Evolutionary conservation across 1,284 basidiomycete species (phyloP).

Genomic region (Abortiporus biennis): DNA sequence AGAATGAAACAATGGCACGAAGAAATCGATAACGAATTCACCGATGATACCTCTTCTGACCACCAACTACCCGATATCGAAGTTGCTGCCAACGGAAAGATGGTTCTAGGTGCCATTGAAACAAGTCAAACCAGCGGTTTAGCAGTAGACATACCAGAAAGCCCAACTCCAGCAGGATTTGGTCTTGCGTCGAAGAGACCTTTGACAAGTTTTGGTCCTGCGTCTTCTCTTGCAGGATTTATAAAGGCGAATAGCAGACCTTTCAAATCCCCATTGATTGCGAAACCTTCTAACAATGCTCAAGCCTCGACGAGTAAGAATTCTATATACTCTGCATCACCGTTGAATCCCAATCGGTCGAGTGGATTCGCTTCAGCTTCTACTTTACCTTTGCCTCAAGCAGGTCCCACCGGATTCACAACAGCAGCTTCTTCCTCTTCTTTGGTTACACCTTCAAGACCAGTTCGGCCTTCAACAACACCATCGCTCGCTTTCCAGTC

Average conservation of each 20-base stretch:
- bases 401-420: slow-evolving; percentile 5
- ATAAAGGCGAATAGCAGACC: slow-evolving; percentile 32
- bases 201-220: slow-evolving; percentile 6
- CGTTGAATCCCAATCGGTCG: slow-evolving; percentile 9
- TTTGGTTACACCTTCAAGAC: slow-evolving; percentile 9
- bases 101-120: too few species aligned
- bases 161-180: slow-evolving; percentile 33
- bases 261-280: slow-evolving; percentile 52
- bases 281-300: neutral
- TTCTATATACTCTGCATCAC: slow-evolving; percentile 10
- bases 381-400: slow-evolving; percentile 25
- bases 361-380: slow-evolving; percentile 23
- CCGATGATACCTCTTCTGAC: neutral
- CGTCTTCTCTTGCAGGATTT: slow-evolving; percentile 11
- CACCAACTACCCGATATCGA: neutral
- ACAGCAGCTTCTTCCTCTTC: slow-evolving; percentile 10
- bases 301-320: neutral
- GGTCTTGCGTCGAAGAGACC: slow-evolving; percentile 17
- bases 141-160: slow-evolving; percentile 18
- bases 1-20: slow-evolving; percentile 49
- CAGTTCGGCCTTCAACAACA: slow-evolving; percentile 13
- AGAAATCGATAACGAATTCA: slow-evolving; percentile 31
- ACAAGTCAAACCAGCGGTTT: neutral
- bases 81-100: too few species aligned
- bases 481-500: slow-evolving; percentile 16